Evolutionary conservation across 177 flowering plant species (phyloP), one percentile per base, ranked within the genome.

Genomic region (Tripterygium wilfordii): DNA sequence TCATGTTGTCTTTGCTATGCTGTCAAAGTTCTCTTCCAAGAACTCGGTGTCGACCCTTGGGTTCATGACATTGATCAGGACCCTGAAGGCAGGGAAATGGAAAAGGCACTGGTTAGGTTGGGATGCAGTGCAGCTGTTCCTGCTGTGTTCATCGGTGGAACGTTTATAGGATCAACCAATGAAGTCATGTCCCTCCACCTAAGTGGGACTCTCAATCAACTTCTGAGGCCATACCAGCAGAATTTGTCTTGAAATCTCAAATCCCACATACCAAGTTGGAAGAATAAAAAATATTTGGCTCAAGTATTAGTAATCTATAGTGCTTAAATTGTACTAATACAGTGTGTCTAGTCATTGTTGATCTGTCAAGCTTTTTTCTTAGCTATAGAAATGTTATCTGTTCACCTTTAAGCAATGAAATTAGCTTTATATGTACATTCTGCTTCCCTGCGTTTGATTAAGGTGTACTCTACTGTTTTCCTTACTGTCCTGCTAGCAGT

Each of bases 181-280:
- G 85, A 79, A 57, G 82, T 86, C 50, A 86, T 86, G 95, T 75
- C 95, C 8, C 84, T 70, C 36, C 95, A 86, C 57, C 78, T 87
- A 24, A 71, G 78, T 20, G 91, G 96, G 38, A 8, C 51, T 0
- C 68, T 87, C 18, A 38, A 56, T 41, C 88, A 65, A 22, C 31
- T 68, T 61, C 67, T 86, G 43, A 77, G 59, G 61, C 85, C 85
- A 15, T 69, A 74, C 29, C 75, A n/a, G n/a, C n/a, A 63, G 53
- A 5, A 55, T 46, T 22, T 40, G 17, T 37, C 56, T 44, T 67
- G 42, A 51, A 20, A 10, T 10, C 17, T n/a, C 25, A 8, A 32
- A 23, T 53, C 36, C 22, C 19, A 36, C 13, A n/a, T n/a, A 58
- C 18, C 56, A 29, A 24, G 37, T 49, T 54, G 46, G 29, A 56